phyloP scores from a whole-genome alignment of 164 flowering plant species.

The Tetracentron sinense region DNA sequence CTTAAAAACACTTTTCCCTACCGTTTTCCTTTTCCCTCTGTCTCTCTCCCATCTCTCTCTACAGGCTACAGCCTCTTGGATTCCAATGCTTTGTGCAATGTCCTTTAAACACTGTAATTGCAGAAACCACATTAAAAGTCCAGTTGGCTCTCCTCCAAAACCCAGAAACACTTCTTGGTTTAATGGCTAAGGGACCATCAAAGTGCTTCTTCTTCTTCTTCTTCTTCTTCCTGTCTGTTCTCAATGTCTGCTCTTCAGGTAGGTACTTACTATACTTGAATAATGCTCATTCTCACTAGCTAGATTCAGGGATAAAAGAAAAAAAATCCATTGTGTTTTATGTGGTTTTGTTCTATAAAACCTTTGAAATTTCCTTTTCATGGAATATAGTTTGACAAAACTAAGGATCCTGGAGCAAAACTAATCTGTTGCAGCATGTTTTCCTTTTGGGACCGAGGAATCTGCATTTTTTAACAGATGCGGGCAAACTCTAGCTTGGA shows the following conservation, averaged over 20 bases:
- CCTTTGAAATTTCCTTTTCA: background rate
- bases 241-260: slow-evolving; percentile 41
- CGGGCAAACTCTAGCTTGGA: background rate
- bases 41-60: background rate
- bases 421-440: background rate
- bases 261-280: slow-evolving; percentile 12
- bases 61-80: too few relatives aligned
- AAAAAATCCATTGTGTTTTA: background rate
- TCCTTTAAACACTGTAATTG: slow-evolving; percentile 16
- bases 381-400: background rate
- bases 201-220: slow-evolving; percentile 27
- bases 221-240: slow-evolving; percentile 25
- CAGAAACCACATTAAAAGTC: slow-evolving; percentile 20
- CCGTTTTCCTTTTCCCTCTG: slow-evolving; percentile 9
- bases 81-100: slow-evolving; percentile 12
- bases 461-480: too few relatives aligned
- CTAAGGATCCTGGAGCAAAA: background rate
- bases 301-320: background rate
- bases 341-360: background rate
- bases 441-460: background rate
- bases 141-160: slow-evolving; percentile 17
- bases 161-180: slow-evolving; percentile 16
- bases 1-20: background rate
- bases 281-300: slow-evolving; percentile 3
- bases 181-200: slow-evolving; percentile 35